These are phyloP conservation scores for Turritis glabra DNA, from an alignment of 345 rosid species.

Conservation along the genomic window DNA sequence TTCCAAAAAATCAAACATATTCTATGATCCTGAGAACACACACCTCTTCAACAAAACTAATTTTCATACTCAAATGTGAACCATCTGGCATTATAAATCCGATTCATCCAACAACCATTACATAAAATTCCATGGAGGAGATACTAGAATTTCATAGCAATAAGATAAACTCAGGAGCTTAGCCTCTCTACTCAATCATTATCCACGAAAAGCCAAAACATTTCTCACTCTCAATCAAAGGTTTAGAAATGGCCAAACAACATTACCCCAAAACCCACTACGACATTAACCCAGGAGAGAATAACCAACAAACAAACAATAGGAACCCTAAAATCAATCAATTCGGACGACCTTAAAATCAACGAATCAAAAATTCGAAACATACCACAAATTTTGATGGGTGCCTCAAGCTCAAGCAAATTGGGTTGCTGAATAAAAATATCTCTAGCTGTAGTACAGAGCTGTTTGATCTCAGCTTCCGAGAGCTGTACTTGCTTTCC, in stretches of 20 bases:
- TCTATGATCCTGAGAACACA: constrained; percentile 1
- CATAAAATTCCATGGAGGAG: neutral
- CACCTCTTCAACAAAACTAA: neutral
- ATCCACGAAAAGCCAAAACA: neutral
- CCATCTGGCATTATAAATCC: neutral
- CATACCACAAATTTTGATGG: constrained; percentile 93
- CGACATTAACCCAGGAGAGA: neutral
- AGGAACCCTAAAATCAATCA: neutral
- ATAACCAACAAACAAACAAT: neutral
- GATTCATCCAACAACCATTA: neutral
- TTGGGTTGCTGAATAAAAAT: constrained; percentile 82
- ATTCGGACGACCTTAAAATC: neutral
- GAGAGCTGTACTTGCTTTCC: constrained; percentile 95
- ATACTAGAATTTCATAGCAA: neutral
- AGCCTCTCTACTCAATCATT: neutral
- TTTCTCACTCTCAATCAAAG: neutral
- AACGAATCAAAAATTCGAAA: neutral
- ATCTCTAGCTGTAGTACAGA: constrained; percentile 71
- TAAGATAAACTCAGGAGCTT: constrained; percentile 6
- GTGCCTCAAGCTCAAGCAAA: constrained; percentile 93
- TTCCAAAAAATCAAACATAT: no score
- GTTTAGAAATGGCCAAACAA: neutral
- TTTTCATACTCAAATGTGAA: neutral
- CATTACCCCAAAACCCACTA: constrained; percentile 9
- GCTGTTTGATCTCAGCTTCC: constrained; percentile 91